These are phyloP conservation scores for Protomyces arabidopsidicola DNA, from an alignment of 1,139 yeast genomes.

Conservation along the genomic window DNA sequence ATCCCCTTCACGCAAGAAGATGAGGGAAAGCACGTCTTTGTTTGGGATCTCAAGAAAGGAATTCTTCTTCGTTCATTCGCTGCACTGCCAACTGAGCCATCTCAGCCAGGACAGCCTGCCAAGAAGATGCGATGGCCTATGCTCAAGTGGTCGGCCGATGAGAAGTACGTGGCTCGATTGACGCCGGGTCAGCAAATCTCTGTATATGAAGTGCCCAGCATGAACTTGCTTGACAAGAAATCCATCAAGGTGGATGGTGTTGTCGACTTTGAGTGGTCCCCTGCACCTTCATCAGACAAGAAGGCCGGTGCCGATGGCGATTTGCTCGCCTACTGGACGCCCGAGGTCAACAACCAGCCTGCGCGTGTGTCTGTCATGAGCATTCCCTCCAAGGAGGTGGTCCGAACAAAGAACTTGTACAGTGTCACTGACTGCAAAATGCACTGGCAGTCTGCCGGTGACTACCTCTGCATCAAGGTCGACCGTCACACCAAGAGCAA, in stretches of 20 bases:
- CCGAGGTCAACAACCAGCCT: slow-evolving; percentile 85
- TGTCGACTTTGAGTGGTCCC: slow-evolving; percentile 93
- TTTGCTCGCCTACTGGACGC: slow-evolving; percentile 91
- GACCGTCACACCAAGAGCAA: slow-evolving; percentile 87
- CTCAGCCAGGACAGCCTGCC: slow-evolving; percentile 33
- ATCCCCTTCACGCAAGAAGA: slow-evolving; percentile 85
- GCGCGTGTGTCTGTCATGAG: slow-evolving; percentile 93
- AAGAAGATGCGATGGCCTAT: slow-evolving; percentile 86
- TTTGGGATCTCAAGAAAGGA: slow-evolving; percentile 87
- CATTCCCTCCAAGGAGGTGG: slow-evolving; percentile 72
- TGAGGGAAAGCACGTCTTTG: slow-evolving; percentile 87
- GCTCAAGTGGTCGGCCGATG: slow-evolving; percentile 93
- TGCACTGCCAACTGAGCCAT: slow-evolving; percentile 53
- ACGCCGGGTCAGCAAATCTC: slow-evolving; percentile 85
- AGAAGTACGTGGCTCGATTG: slow-evolving; percentile 89
- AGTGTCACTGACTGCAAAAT: slow-evolving; percentile 88
- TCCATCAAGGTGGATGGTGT: slow-evolving; percentile 78
- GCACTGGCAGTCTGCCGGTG: slow-evolving; percentile 92
- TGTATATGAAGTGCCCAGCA: slow-evolving; percentile 68
- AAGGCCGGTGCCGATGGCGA: slow-evolving; percentile 56
- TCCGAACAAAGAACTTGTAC: slow-evolving; percentile 89
- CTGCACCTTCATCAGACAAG: slow-evolving; percentile 65
- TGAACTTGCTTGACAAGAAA: slow-evolving; percentile 79
- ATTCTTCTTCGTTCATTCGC: slow-evolving; percentile 87
- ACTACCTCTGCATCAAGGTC: slow-evolving; percentile 84